These are phyloP conservation scores for Eucalyptus cladocalyx DNA, from an alignment of 345 rosid species.

Conservation along the genomic window DNA sequence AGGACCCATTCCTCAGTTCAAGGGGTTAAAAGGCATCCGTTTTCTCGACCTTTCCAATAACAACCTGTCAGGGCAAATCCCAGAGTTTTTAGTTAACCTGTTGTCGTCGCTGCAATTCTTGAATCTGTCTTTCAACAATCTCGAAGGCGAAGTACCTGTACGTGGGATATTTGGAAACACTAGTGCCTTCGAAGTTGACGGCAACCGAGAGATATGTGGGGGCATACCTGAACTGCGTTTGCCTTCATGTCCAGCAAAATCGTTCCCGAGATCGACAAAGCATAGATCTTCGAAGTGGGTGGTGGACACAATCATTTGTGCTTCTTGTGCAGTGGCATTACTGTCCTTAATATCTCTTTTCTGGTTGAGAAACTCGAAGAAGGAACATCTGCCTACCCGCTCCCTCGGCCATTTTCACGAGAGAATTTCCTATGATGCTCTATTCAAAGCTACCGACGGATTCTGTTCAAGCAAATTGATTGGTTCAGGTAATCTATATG, in stretches of 20 bases:
- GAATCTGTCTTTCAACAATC: conserved; percentile 1
- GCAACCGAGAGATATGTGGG: neutral
- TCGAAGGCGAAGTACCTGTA: neutral
- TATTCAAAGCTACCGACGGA: conserved; percentile 5
- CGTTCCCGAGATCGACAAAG: neutral
- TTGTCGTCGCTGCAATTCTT: neutral
- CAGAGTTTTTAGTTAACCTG: neutral
- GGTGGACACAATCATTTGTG: neutral
- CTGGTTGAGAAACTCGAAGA: neutral
- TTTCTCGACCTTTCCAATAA: conserved; percentile 4
- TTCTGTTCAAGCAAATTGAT: neutral
- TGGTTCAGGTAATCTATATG: conserved; percentile 2
- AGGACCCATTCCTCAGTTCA: conserved; percentile 2
- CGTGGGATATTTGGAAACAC: neutral
- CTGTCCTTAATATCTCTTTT: neutral
- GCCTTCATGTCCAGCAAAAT: neutral
- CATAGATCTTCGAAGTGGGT: neutral
- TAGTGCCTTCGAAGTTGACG: neutral
- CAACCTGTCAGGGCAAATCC: neutral
- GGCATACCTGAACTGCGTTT: neutral
- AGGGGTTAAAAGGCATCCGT: neutral
- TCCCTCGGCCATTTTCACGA: neutral
- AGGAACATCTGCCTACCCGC: neutral
- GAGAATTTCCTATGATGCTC: neutral
- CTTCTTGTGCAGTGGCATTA: neutral